These are phyloP conservation scores for Mollisia scopiformis DNA, from an alignment of 2,329 filamentous ascomycete species.

Conservation along the genomic window DNA sequence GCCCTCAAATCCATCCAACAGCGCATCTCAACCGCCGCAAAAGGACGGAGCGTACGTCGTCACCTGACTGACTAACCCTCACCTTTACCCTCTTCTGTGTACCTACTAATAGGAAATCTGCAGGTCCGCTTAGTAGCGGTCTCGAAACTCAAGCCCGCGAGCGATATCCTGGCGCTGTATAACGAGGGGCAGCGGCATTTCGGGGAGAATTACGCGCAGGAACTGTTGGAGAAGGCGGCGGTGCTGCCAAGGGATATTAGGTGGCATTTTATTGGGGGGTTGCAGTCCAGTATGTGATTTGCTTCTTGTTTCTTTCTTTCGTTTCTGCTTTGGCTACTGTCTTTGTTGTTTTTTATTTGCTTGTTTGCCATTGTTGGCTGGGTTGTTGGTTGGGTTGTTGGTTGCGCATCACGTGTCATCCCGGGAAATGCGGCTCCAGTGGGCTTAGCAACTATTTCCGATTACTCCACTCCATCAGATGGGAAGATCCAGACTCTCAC, in stretches of 20 bases:
- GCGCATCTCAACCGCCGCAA: conserved; percentile 56
- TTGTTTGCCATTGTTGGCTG: too few relatives aligned
- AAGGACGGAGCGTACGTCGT: conserved; percentile 55
- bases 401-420: not conserved
- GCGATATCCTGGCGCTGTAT: conserved; percentile 86
- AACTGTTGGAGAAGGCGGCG: conserved; percentile 82
- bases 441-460: not conserved
- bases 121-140: conserved; percentile 91
- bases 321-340: too few relatives aligned
- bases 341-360: too few relatives aligned
- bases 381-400: too few relatives aligned
- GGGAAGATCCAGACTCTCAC: not conserved
- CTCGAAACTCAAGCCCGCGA: conserved; percentile 92
- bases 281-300: conserved; percentile 71
- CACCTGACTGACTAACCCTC: not conserved
- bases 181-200: conserved; percentile 72
- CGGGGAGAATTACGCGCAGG: conserved; percentile 95
- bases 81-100: not conserved
- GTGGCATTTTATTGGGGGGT: conserved; percentile 96
- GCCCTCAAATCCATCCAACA: conserved; percentile 64
- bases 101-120: conserved; percentile 17
- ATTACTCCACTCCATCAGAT: not conserved
- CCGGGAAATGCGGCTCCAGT: not conserved
- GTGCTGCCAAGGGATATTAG: conserved; percentile 75
- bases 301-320: not conserved